phyloP scores from a whole-genome alignment of 495 filamentous ascomycete genomes.

The Aspergillus heteromorphus region DNA sequence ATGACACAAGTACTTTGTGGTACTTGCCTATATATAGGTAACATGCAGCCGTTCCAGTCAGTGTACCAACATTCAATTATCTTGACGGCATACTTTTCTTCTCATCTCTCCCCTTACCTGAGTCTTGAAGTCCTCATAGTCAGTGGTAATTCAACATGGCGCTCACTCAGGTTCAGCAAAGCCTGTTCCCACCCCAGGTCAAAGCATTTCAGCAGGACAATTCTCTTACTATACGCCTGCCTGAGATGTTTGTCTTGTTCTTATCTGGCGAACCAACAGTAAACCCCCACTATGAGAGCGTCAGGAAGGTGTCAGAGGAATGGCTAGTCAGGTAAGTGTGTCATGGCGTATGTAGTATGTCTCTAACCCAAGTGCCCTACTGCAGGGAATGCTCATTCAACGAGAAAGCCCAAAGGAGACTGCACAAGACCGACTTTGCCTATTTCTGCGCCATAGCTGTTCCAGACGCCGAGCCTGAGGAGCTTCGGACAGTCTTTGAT shows the following conservation, averaged over 20 bases:
- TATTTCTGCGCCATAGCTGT: conserved; percentile 18
- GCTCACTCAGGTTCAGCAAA: neutral
- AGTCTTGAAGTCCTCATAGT: neutral
- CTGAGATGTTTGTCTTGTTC: conserved; percentile 30
- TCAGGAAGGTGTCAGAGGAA: conserved; percentile 18
- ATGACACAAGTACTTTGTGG: neutral
- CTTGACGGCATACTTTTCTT: neutral
- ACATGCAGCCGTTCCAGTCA: neutral
- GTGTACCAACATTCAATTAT: neutral
- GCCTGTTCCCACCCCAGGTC: neutral
- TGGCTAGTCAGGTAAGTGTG: conserved; percentile 15
- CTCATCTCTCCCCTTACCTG: neutral
- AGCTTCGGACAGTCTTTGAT: conserved; percentile 24
- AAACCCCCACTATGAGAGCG: conserved; percentile 23
- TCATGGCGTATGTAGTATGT: neutral
- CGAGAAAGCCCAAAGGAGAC: conserved; percentile 1
- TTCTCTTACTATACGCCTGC: conserved; percentile 17
- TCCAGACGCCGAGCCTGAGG: conserved; percentile 16
- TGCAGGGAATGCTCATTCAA: conserved; percentile 12
- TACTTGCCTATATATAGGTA: neutral
- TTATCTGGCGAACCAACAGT: conserved; percentile 19
- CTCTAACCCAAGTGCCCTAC: neutral
- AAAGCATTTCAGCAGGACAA: neutral
- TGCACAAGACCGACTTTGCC: conserved; percentile 11
- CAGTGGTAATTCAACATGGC: conserved; percentile 3